A percentile compares a stretch with the other conserved stretches of the same genome.
Evolutionary conservation across 495 filamentous ascomycete species (phyloP).

Genomic region (Aspergillus diversus): DNA sequence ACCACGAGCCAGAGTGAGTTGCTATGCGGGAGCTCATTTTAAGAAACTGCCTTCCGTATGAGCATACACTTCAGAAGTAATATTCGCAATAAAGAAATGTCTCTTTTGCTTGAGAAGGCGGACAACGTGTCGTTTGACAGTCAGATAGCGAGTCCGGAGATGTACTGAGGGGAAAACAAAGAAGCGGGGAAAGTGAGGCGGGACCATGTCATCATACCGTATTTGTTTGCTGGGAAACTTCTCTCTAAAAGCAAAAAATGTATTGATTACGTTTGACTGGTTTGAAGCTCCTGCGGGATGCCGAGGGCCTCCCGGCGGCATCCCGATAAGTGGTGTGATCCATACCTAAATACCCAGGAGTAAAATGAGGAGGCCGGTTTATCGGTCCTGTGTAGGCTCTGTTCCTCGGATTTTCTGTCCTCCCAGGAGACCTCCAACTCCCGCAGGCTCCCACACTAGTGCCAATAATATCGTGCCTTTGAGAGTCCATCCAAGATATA

Average conservation of each 20-base stretch:
- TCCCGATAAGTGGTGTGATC: slow-evolving; percentile 9
- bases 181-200: slow-evolving; percentile 28
- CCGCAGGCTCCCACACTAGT: no score
- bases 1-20: slow-evolving; percentile 83
- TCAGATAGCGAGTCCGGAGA: slow-evolving; percentile 7
- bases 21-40: slow-evolving; percentile 68
- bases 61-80: not conserved
- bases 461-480: no score
- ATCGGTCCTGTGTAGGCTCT: no score
- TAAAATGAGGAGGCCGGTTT: no score
- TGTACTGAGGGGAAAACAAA: slow-evolving; percentile 33
- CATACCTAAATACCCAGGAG: no score
- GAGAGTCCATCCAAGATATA: no score
- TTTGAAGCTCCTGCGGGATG: slow-evolving; percentile 13
- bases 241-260: not conserved
- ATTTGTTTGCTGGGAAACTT: not conserved
- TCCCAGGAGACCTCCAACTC: no score
- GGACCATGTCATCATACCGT: slow-evolving; percentile 3
- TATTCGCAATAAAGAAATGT: not conserved
- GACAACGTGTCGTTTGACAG: slow-evolving; percentile 8
- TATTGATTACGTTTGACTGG: not conserved
- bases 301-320: slow-evolving; percentile 14
- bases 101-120: not conserved
- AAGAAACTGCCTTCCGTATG: not conserved
- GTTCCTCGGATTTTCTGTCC: no score